Conservation (phyloP, 1,284 basidiomycete genomes). For the Ustilago crameri region DNA sequence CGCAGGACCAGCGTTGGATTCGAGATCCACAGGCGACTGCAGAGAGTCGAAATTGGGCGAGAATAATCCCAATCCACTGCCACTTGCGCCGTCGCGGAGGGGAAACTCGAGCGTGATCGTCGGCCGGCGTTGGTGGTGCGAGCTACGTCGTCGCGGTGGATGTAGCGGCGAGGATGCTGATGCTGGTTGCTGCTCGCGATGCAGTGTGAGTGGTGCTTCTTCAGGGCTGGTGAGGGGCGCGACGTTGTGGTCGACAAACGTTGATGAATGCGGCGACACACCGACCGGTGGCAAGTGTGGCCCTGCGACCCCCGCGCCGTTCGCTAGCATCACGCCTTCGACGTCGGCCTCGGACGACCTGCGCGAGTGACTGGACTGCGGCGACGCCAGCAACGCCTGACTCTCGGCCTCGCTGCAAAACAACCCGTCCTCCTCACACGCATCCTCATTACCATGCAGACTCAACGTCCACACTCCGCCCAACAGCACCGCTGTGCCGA, state of each 20-base stretch:
- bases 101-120: conserved; percentile 55
- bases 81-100: conserved; percentile 32
- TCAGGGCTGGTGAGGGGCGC: conserved; percentile 27
- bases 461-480: conserved; percentile 88
- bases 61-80: conserved; percentile 7
- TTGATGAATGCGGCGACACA: conserved; percentile 24
- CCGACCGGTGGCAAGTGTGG: conserved; percentile 51
- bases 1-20: neutral
- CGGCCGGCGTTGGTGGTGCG: conserved; percentile 19
- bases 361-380: conserved; percentile 8
- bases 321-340: conserved; percentile 40
- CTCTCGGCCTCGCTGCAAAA: conserved; percentile 27
- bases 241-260: conserved; percentile 29
- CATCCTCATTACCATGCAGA: conserved; percentile 56
- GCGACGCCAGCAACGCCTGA: conserved; percentile 20
- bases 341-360: conserved; percentile 12
- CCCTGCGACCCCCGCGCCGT: conserved; percentile 50
- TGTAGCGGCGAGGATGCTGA: conserved; percentile 5
- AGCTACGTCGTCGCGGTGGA: conserved; percentile 15
- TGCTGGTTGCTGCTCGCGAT: conserved; percentile 2
- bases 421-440: conserved; percentile 10
- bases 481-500: conserved; percentile 84
- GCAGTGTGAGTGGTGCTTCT: conserved; percentile 25
- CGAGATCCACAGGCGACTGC: conserved; percentile 10
- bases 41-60: conserved; percentile 20